These are phyloP conservation scores for Vitellaria paradoxa DNA, from an alignment of 179 eudicot genomes.

Conservation along the genomic window DNA sequence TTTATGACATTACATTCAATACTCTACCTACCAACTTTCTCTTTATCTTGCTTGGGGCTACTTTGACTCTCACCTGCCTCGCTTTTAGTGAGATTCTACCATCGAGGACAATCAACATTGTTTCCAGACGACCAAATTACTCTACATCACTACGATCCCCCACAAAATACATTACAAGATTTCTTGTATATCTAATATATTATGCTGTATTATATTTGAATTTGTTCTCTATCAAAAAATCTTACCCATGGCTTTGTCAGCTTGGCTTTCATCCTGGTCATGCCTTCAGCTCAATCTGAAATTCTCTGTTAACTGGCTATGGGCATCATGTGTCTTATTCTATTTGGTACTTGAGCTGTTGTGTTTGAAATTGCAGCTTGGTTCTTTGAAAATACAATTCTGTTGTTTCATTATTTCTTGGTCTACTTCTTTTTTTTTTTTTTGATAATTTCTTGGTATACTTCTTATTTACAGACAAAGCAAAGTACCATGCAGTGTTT, in stretches of 20 bases:
- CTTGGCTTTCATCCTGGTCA: constrained; percentile 2
- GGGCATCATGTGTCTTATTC: not conserved
- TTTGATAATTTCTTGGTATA: too few relatives aligned
- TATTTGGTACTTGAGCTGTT: not conserved
- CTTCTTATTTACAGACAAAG: not conserved
- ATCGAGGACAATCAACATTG: too few relatives aligned
- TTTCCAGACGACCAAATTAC: too few relatives aligned
- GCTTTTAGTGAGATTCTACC: too few relatives aligned
- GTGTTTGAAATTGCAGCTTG: not conserved
- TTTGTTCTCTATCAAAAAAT: not conserved
- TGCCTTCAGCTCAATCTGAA: not conserved
- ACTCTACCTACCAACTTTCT: too few relatives aligned
- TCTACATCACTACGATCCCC: too few relatives aligned
- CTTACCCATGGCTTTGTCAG: constrained; percentile 4
- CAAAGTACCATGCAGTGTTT: too few relatives aligned
- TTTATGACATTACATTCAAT: too few relatives aligned
- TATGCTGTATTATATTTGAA: not conserved
- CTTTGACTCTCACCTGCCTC: too few relatives aligned
- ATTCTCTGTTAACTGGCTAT: not conserved
- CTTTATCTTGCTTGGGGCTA: too few relatives aligned
- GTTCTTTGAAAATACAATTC: not conserved
- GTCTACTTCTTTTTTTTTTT: too few relatives aligned
- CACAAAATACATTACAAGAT: not conserved
- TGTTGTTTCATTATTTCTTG: too few relatives aligned
- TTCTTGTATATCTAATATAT: not conserved